phyloP scores from a whole-genome alignment of 768 basidiomycete species.

The Epithele typhae region DNA sequence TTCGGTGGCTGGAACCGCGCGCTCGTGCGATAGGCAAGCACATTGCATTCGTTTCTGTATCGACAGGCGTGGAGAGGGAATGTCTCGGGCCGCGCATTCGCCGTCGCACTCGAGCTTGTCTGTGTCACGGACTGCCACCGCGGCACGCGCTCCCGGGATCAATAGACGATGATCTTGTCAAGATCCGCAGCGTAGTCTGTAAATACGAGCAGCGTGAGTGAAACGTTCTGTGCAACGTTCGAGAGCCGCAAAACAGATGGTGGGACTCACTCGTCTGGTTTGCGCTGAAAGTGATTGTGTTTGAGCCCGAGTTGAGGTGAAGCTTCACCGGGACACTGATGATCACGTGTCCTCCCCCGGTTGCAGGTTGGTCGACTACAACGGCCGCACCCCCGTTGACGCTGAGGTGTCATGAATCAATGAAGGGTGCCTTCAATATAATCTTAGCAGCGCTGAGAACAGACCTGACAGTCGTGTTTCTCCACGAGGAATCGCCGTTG shows the following conservation, averaged over 20 bases:
- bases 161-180: conserved; percentile 58
- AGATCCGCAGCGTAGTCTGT: conserved; percentile 55
- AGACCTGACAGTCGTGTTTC: conserved; percentile 57
- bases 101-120: too few relatives aligned
- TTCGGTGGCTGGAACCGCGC: too few relatives aligned
- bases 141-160: conserved; percentile 4
- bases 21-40: too few relatives aligned
- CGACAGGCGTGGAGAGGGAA: too few relatives aligned
- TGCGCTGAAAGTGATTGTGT: conserved; percentile 46
- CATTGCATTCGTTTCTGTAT: too few relatives aligned
- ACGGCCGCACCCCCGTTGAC: conserved; percentile 54
- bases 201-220: background rate
- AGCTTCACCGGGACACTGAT: conserved; percentile 55
- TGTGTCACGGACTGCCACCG: too few relatives aligned
- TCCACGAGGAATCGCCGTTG: conserved; percentile 56
- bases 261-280: conserved; percentile 45
- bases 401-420: conserved; percentile 25
- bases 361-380: conserved; percentile 54
- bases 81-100: too few relatives aligned
- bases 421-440: too few relatives aligned
- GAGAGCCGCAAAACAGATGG: background rate
- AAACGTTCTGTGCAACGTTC: background rate
- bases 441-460: too few relatives aligned
- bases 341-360: conserved; percentile 48
- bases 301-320: conserved; percentile 43